Evolutionary conservation across 768 basidiomycete genomes (phyloP), one percentile per base, ranked within the genome.

Genomic region (Mycena galericulata): DNA sequence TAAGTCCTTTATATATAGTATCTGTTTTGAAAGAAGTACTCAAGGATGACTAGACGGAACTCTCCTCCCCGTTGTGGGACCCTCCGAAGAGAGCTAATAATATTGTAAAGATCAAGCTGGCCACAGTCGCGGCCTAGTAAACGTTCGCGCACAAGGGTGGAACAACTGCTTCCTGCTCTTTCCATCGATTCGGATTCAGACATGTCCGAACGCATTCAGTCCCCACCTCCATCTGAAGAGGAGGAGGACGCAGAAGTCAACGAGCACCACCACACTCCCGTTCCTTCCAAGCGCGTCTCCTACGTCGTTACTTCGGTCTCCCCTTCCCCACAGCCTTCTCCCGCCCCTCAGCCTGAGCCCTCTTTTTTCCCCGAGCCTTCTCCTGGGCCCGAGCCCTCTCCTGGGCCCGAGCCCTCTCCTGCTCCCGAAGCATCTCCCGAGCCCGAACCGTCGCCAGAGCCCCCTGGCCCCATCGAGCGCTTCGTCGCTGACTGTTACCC

Each of bases 401-500:
- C 18, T 17, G 36, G n/a, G 41, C 24, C 40, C 38, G 56, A 38
- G 43, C 15, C 30, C 6, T 45, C 32, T 7, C 26, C 32, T 40
- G 47, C 46, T 32, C 45, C 34, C 15, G 40, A 2, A 1, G 8
- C 50, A 10, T 24, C n/a, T 36, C 10, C 47, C 34, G 30, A 29
- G 51, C 51, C 20, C 18, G 41, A 43, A n/a, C 29, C 51, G 32
- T 17, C 51, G 2, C 26, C 4, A 6, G 9, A 1, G 27, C 17
- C 43, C 20, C 1, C 15, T 2, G 46, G 43, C 36, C 47, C 51
- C 41, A 47, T 67, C n/a, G 7, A 4, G 3, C 18, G 17, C 4
- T 62, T 68, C 20, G 49, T 62, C 29, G 32, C 32, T 2, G 22
- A 18, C 14, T 68, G 67, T 40, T 30, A 3, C 29, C 67, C 67